Evolutionary conservation across 305 asterid species (phyloP).

Genomic region (Solanum aculeatissimum): DNA sequence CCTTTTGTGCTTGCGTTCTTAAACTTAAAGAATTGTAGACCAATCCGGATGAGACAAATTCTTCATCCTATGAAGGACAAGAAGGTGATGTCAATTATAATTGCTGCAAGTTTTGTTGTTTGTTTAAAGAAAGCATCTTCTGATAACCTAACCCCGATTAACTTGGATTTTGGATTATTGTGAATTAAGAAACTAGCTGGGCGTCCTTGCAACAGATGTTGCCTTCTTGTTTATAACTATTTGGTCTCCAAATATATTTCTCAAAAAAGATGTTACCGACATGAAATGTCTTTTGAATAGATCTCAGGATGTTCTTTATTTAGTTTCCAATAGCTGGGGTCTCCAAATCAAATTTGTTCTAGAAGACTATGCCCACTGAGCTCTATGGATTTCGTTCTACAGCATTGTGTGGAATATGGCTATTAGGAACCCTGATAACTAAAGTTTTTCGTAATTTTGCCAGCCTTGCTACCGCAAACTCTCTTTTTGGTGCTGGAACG

Average conservation of each 20-base stretch:
- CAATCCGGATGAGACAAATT: neutral
- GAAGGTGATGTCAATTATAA: neutral
- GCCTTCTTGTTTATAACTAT: neutral
- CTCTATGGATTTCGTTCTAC: neutral
- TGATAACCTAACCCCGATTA: neutral
- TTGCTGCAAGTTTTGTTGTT: neutral
- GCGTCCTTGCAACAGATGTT: neutral
- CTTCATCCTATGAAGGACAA: neutral
- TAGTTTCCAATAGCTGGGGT: neutral
- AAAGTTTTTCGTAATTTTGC: neutral
- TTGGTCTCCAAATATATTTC: neutral
- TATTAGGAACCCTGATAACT: neutral
- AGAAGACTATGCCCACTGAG: neutral
- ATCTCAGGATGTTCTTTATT: neutral
- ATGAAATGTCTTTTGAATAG: neutral
- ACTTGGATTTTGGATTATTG: neutral
- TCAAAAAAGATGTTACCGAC: neutral
- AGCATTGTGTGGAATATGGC: neutral
- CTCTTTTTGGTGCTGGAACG: conserved; percentile 36
- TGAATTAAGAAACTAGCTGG: neutral
- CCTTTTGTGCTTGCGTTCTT: neutral
- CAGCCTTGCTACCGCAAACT: neutral
- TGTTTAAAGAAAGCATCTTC: neutral
- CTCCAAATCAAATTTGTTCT: neutral
- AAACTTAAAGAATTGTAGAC: neutral